A percentile compares a stretch with the other conserved stretches of the same genome.
Conservation (phyloP, 2,329 filamentous ascomycete species). For the Aspergillus bombycis region DNA sequence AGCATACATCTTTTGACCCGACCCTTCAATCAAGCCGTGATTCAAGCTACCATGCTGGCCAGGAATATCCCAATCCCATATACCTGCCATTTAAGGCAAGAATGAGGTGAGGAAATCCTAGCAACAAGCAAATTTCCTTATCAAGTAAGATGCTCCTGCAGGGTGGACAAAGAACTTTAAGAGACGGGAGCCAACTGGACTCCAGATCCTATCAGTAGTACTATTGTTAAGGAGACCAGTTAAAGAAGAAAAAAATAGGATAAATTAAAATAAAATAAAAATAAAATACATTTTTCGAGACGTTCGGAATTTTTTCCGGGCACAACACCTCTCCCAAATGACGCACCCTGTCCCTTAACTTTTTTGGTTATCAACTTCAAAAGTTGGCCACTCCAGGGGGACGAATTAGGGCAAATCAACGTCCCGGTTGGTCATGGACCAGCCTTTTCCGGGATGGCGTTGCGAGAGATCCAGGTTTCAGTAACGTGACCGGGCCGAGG, state of each 20-base stretch:
- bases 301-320: neutral
- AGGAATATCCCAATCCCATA: neutral
- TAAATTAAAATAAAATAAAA: too few species aligned
- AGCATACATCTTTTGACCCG: neutral
- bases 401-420: neutral
- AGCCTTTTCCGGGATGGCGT: neutral
- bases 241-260: neutral
- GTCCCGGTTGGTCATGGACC: neutral
- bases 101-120: neutral
- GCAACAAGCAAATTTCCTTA: neutral
- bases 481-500: conserved; percentile 34
- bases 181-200: neutral
- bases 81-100: neutral
- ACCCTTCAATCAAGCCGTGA: neutral
- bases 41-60: neutral
- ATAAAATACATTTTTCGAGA: neutral
- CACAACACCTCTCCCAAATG: neutral
- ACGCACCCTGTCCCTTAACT: neutral
- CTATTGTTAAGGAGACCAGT: neutral
- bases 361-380: neutral
- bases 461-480: conserved; percentile 7
- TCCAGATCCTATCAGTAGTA: neutral
- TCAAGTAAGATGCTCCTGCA: neutral
- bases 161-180: neutral
- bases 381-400: neutral